Evolutionary conservation across 2,329 filamentous ascomycete genomes (phyloP).

Genomic region (Exophiala sp.): DNA sequence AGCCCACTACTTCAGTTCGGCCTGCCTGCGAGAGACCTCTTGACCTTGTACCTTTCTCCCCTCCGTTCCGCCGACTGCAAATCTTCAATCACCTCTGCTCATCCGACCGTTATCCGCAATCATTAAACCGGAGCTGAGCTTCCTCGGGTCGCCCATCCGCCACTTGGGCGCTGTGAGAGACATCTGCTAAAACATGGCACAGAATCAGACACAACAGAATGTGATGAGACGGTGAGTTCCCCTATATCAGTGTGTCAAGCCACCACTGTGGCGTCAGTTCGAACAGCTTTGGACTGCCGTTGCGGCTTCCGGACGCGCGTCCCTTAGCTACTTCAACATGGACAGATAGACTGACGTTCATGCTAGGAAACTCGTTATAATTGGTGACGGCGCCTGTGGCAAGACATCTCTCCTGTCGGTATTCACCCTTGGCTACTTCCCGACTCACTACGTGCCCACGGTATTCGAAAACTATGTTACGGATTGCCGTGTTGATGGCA

Average conservation of each 20-base stretch:
- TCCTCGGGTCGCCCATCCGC: conserved; percentile 38
- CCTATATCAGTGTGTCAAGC: background rate
- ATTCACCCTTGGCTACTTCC: conserved; percentile 96
- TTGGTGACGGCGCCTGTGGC: conserved; percentile 93
- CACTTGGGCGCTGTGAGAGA: conserved; percentile 12
- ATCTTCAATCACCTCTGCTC: conserved; percentile 30
- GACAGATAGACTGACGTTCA: conserved; percentile 4
- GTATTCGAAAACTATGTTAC: conserved; percentile 99
- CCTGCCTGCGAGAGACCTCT: conserved; percentile 4
- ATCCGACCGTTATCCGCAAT: background rate
- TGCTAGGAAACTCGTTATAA: conserved; percentile 89
- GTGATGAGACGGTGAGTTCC: conserved; percentile 55
- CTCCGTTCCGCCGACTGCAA: conserved; percentile 2
- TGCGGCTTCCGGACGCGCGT: background rate
- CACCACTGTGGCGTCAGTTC: background rate
- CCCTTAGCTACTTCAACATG: background rate
- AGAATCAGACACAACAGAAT: conserved; percentile 44
- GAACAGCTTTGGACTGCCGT: background rate
- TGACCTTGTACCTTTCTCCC: background rate
- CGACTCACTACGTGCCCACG: conserved; percentile 79
- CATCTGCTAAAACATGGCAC: conserved; percentile 37
- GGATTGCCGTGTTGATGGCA: conserved; percentile 95
- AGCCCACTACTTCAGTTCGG: conserved; percentile 16
- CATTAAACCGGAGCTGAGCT: conserved; percentile 32
- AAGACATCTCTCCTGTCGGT: conserved; percentile 97